Evolutionary conservation across 1,139 yeast species (phyloP), one percentile per base, ranked within the genome.

Genomic region (Saccharomyces pastorianus): DNA sequence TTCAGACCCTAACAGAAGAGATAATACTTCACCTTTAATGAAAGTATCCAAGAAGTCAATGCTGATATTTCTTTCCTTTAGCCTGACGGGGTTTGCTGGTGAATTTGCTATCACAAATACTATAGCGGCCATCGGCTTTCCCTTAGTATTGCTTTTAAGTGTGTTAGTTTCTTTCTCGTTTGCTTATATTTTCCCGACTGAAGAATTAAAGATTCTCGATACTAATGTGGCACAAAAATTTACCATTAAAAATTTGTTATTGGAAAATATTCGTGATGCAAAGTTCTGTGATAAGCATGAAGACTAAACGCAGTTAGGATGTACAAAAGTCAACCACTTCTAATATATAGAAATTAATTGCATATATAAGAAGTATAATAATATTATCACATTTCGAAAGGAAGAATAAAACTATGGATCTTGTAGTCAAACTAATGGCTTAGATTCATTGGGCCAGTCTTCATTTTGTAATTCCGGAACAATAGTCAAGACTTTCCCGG

Each of bases 111-210:
- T 93, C 42, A 87, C 96, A 0, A 81, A 85, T 66, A 88, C 96
- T 0, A 82, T 78, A 56, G 98, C 93, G 0, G 98, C 99, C 0
- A 90, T 93, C 42, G 98, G 96, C 2, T 93, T 93, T 65, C 99
- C 99, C 0, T 87, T 89, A 1, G 89, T 91, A 0, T 72, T 93
- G 53, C 77, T 93, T 50, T 78, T 89, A 53, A 88, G 88, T 55
- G 81, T 81, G 38, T 75, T 90, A 64, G 80, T 88, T 0, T 70
- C 74, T 42, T 63, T 73, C 44, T 49, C 65, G 13, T 84, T 93
- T 74, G 89, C 88, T 0, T 68, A 69, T 53, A 65, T 86, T 6
- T 85, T 91, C 54, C 84, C 89, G 0, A 61, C 65, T 46, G 82
- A 81, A 1, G 89, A 87, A 54, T 71, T 91, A 58, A 71, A 70